Base-by-base conservation (phyloP, 1,284 basidiomycete species). In the Stygiomarasmius scandens region DNA sequence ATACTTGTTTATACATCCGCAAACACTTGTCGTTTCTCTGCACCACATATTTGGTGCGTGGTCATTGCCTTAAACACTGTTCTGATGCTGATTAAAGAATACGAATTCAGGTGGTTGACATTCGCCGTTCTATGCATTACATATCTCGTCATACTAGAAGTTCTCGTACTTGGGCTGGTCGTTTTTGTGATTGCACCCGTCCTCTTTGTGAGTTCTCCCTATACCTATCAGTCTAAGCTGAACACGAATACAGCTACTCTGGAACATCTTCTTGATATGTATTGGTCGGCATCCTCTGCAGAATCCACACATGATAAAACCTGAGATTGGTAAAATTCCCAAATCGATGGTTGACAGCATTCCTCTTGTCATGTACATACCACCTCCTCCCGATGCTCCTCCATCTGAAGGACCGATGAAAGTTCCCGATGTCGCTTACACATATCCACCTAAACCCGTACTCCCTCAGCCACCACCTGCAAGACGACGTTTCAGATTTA, bases 1-100 rank as follows among this genome's bases (percentile, higher is more conserved):
- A 86, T 92, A 27, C 74, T 93, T 56, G 80, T 85, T 59, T 92
- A 91, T 65, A 88, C 87, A 12, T 87, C 89, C 10, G 74, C 90
- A 29, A 77, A 85, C 62, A 82, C 84, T 11, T 93, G 90, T 60
- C 85, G 90, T 20, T 71, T 77, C 58, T 77, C 85, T 0, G 82
- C 90, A 8, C 90, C 90, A 4, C 87, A 92, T 63, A 73, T 93
- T 32, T 93, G 90, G 90, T n/a, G n/a, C n/a, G n/a, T n/a, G n/a
- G n/a, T n/a, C n/a, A n/a, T n/a, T n/a, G n/a, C n/a, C n/a, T n/a
- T n/a, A n/a, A n/a, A n/a, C n/a, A n/a, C n/a, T n/a, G n/a, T n/a
- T n/a, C n/a, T n/a, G n/a, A n/a, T n/a, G n/a, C n/a, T n/a, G n/a
- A n/a, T n/a, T n/a, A n/a, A n/a, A n/a, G n/a, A n/a, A n/a, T n/a